These are phyloP conservation scores for Daldinia bambusicola DNA, from an alignment of 495 filamentous ascomycete genomes.

Conservation along the genomic window DNA sequence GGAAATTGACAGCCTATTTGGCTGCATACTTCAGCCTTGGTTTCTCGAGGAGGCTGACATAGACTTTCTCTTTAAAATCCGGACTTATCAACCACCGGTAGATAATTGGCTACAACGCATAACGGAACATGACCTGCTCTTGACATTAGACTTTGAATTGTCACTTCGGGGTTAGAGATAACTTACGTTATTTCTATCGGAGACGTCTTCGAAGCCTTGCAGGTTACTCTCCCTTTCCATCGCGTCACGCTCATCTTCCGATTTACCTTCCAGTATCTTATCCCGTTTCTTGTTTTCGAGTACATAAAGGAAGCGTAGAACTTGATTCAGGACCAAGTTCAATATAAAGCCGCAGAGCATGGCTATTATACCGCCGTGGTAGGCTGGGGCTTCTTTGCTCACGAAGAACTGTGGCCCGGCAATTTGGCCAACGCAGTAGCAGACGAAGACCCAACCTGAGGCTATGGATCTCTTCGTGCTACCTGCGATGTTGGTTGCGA, in stretches of 20 bases:
- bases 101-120: conserved; percentile 22
- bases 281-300: conserved; percentile 43
- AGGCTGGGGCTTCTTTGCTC: conserved; percentile 28
- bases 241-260: conserved; percentile 35
- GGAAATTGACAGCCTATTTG: conserved; percentile 71
- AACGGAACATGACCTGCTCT: conserved; percentile 40
- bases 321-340: conserved; percentile 38
- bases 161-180: background rate
- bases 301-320: conserved; percentile 36
- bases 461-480: conserved; percentile 49
- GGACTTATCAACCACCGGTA: background rate
- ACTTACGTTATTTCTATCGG: conserved; percentile 48
- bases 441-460: conserved; percentile 47
- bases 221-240: conserved; percentile 44
- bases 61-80: background rate
- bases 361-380: conserved; percentile 34
- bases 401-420: conserved; percentile 46
- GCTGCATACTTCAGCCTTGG: conserved; percentile 22
- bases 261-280: conserved; percentile 37
- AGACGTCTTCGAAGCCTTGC: conserved; percentile 49
- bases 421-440: conserved; percentile 50
- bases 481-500: conserved; percentile 46
- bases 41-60: background rate
- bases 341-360: conserved; percentile 42
- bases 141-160: conserved; percentile 7